Evolutionary conservation across 768 basidiomycete genomes (phyloP).

Genomic region (Serendipita sp.): DNA sequence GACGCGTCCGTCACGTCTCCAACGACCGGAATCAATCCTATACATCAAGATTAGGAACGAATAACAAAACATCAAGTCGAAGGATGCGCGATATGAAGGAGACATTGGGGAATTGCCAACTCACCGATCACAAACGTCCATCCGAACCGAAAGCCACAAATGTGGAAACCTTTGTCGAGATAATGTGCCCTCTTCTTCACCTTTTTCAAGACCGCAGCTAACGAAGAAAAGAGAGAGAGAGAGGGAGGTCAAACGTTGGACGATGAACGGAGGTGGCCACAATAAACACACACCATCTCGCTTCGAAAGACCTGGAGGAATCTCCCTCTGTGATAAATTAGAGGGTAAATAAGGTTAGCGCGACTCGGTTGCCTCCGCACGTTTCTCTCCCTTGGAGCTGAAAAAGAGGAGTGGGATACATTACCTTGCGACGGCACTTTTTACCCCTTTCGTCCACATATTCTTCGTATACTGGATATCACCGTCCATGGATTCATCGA

Average conservation of each 20-base stretch:
- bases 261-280: too few species aligned
- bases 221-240: neutral
- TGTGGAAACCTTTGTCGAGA: conserved; percentile 71
- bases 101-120: conserved; percentile 9
- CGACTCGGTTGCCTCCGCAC: too few species aligned
- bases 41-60: neutral
- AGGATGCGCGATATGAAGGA: too few species aligned
- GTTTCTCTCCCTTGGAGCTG: neutral
- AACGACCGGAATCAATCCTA: conserved; percentile 49
- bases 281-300: conserved; percentile 44
- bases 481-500: too few species aligned
- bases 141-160: conserved; percentile 73
- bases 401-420: conserved; percentile 15
- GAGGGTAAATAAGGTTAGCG: neutral
- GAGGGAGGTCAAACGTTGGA: too few species aligned
- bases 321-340: conserved; percentile 32
- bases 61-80: too few species aligned
- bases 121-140: conserved; percentile 64
- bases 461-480: conserved; percentile 38
- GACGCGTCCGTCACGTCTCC: conserved; percentile 49
- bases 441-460: conserved; percentile 42
- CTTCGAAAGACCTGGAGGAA: conserved; percentile 60
- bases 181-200: conserved; percentile 67
- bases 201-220: conserved; percentile 38
- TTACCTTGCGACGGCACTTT: conserved; percentile 41